Evolutionary conservation across 441 rosid species (phyloP), one percentile per base, ranked within the genome.

Genomic region (Gossypium aridum): DNA sequence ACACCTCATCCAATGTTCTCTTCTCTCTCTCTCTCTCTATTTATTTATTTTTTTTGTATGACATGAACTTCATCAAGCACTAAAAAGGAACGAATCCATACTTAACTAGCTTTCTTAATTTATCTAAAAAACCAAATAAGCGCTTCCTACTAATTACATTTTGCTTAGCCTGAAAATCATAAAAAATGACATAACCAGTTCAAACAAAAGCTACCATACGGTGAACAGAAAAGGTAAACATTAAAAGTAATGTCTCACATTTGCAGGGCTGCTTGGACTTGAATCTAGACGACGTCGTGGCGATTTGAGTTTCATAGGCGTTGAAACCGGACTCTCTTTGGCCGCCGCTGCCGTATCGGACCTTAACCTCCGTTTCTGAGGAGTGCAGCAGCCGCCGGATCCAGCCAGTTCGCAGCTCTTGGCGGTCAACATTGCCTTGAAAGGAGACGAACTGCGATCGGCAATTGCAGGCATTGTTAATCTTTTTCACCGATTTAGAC

Each of bases 391-490:
- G 34, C 77, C 80, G 23, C 71, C 71, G 75, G 89, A 90, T 83
- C 76, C 61, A 73, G 59, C 62, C 71, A 67, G 16, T 19, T 71
- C 83, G 12, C 61, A 66, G 31, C 10, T 17, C n/a, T 22, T 57
- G 37, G 83, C 72, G 2, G 83, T 74, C 4, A 55, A 60, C 71
- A 72, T 77, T 60, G 70, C 83, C 63, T 80, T 75, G 85, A 12
- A 69, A 25, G 85, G 84, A 26, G 92, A 85, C 4, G 85, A 80
- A 66, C 70, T 75, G 28, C 78, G 81, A 43, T 70, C 80, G 6
- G 82, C 83, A 68, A 88, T 83, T 49, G 93, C 76, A 82, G 93
- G 92, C 94, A 91, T 93, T 22, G 79, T 75, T 56, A 45, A 71
- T 47, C 2, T 2, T n/a, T 14, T 26, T 28, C 16, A 26, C 43